Base-by-base conservation (phyloP, 257 asterid genomes). In the Cordia subcordata region DNA sequence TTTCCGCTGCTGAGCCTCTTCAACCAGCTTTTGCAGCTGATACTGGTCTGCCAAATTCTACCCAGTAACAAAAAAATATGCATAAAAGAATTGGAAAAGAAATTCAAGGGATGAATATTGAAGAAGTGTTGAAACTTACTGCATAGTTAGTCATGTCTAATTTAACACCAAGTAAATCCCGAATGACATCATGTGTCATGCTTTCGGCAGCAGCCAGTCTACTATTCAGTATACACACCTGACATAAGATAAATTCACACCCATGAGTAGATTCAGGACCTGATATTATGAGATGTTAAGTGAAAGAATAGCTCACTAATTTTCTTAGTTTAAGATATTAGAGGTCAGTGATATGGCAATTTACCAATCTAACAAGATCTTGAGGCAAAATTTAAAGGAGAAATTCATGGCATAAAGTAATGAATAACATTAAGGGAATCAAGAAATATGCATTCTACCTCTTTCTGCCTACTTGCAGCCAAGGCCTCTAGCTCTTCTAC, bases 101-200 rank as follows among this genome's bases (percentile, higher is more conserved):
- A 57, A 18, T 23, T 27, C 53, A 47, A 49, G 53, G 13, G 50
- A 59, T 60, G 45, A 49, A 14, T 51, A 17, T 27, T 21, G n/a
- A 57, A 54, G 53, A 51, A 39, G 18, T 61, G 49, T 5, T 20
- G 39, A 62, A 55, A 74, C 95, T 86, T 73, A 89, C 97, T 44
- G 85, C 89, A 55, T 81, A 84, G 81, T 77, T 90, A 13, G 93
- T 81, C 67, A 86, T 82, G 73, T 90, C 97, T 77, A 90, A 66
- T 73, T 86, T 86, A 70, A 90, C 94, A 59, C 97, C 85, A 57
- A 90, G 94, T 79, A 90, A 82, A 76, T 90, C 97, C 65, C 96
- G 87, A 64, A 90, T 90, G 65, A 86, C 94, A 75, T 90, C 97
- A 64, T 90, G 97, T 45, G 97, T 90, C 97, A 90, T 90, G 81